Evolutionary conservation across 73 alveolate genomes (phyloP).

Genomic region (Paramecium tetraurelia): DNA sequence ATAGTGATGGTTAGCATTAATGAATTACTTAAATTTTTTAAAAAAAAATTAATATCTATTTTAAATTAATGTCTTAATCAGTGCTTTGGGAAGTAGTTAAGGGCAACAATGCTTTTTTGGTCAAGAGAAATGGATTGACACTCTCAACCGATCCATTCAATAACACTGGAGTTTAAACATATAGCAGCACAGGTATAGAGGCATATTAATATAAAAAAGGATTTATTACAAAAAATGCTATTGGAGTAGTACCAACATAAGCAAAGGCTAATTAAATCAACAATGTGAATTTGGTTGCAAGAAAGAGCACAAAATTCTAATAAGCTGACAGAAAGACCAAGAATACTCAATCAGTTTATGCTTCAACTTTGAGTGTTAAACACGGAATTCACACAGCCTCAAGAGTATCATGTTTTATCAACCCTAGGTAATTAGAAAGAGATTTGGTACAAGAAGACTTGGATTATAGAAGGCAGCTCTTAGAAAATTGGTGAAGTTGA

Average conservation of each 20-base stretch:
- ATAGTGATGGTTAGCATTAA: background rate
- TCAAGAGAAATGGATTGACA: background rate
- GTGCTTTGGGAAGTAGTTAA: constrained; percentile 42
- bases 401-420: background rate
- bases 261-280: background rate
- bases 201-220: background rate
- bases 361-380: background rate
- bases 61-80: constrained; percentile 39
- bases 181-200: background rate
- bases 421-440: background rate
- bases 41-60: constrained; percentile 1
- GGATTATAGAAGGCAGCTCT: constrained; percentile 7
- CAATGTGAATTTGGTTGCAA: background rate
- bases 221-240: background rate
- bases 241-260: constrained; percentile 6
- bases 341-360: constrained; percentile 28
- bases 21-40: background rate
- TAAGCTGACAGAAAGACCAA: constrained; percentile 9
- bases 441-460: constrained; percentile 11
- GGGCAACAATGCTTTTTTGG: constrained; percentile 25
- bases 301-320: constrained; percentile 36
- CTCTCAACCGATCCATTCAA: constrained; percentile 43
- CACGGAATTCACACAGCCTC: constrained; percentile 42
- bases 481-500: background rate
- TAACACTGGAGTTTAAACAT: constrained; percentile 45